Percentiles rank a stretch among this genome's conserved stretches.
Evolutionary conservation across 192 early-diverging fungal species (phyloP).

Genomic region (Phycomyces blakesleeanus): DNA sequence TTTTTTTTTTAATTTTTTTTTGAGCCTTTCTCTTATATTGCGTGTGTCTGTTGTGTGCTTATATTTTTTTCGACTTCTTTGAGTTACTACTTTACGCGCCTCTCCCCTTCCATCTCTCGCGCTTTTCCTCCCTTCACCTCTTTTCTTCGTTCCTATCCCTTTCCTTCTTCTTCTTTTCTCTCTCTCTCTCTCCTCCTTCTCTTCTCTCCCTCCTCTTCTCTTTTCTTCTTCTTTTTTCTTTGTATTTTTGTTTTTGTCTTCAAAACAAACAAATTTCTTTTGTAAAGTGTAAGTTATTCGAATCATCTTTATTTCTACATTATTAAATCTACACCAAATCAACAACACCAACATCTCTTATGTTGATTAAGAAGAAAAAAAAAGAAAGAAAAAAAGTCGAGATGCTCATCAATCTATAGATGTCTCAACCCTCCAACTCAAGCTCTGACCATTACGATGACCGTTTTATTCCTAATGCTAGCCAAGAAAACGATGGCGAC

Average conservation of each 20-base stretch:
- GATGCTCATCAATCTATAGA: neutral
- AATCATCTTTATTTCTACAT: too few relatives aligned
- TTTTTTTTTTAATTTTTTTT: too few relatives aligned
- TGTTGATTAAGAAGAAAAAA: constrained; percentile 2
- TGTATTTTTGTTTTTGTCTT: constrained; percentile 4
- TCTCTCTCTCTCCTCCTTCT: neutral
- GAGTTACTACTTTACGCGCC: neutral
- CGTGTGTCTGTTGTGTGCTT: too few relatives aligned
- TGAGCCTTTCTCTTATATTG: too few relatives aligned
- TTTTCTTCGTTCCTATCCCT: neutral
- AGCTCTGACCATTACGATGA: constrained; percentile 17
- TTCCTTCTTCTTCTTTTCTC: neutral
- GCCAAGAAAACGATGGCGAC: neutral
- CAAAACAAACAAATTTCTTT: neutral
- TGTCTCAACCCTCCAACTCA: constrained; percentile 12
- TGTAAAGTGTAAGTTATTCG: neutral
- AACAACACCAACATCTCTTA: too few relatives aligned
- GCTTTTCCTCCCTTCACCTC: constrained; percentile 3
- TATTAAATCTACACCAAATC: too few relatives aligned
- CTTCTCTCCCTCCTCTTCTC: neutral
- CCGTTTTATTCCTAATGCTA: neutral
- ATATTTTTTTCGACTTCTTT: constrained; percentile 6
- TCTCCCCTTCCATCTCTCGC: constrained; percentile 2
- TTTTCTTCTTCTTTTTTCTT: neutral
- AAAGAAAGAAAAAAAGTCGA: neutral